Evolutionary conservation across 805 yeast species (phyloP).

Genomic region (Wickerhamomyces rabaulensis): DNA sequence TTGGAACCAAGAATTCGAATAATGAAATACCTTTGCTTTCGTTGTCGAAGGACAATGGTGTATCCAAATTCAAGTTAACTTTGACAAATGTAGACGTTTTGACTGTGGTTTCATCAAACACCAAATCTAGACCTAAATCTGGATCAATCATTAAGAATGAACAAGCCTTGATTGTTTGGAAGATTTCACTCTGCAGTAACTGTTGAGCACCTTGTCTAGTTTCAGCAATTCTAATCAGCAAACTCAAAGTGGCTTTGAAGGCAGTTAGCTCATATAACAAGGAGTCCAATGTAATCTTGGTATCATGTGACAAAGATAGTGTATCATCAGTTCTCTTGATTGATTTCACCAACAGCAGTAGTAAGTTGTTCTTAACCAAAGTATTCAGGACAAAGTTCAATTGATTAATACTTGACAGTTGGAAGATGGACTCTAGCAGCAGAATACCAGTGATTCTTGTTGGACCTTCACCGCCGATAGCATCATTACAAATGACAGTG

Average conservation of each 20-base stretch:
- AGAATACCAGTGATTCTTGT: slow-evolving; percentile 70
- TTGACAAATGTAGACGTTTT: slow-evolving; percentile 30
- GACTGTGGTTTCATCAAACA: slow-evolving; percentile 32
- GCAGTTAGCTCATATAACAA: slow-evolving; percentile 72
- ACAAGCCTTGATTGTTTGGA: slow-evolving; percentile 53
- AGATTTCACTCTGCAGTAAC: slow-evolving; percentile 67
- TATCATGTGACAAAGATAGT: slow-evolving; percentile 32
- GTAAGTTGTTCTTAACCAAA: slow-evolving; percentile 59
- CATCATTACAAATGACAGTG: slow-evolving; percentile 67
- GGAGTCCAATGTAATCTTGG: slow-evolving; percentile 42
- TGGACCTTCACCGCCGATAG: slow-evolving; percentile 72
- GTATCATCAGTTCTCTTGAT: slow-evolving; percentile 67
- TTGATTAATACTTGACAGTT: slow-evolving; percentile 44
- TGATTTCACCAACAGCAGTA: slow-evolving; percentile 60
- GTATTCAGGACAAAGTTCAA: slow-evolving; percentile 54
- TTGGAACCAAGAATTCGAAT: slow-evolving; percentile 65
- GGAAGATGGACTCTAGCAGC: slow-evolving; percentile 64
- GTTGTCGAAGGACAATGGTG: slow-evolving; percentile 37
- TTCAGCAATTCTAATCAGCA: slow-evolving; percentile 71
- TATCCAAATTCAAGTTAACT: slow-evolving; percentile 46
- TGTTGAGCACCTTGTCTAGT: slow-evolving; percentile 73
- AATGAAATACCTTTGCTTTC: slow-evolving; percentile 39
- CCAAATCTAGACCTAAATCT: slow-evolving; percentile 63
- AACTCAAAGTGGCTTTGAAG: slow-evolving; percentile 63
- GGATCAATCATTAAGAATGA: slow-evolving; percentile 65